These are phyloP conservation scores for Aspergillus floridensis DNA, from an alignment of 2,329 filamentous ascomycete genomes.

Conservation along the genomic window DNA sequence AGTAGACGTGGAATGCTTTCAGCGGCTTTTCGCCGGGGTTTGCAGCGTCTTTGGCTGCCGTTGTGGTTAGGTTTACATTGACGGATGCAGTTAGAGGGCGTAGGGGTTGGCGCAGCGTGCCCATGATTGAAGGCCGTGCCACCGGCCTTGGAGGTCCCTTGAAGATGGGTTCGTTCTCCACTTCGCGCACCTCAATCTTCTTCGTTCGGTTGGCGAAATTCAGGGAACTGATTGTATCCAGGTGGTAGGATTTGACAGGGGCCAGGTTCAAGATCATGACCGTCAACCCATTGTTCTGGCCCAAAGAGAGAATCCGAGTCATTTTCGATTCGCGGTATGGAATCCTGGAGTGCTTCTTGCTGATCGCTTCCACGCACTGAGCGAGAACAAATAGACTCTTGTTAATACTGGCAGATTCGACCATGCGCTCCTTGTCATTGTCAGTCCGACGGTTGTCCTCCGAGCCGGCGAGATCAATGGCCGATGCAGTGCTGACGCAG, in stretches of 20 bases:
- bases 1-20: constrained; percentile 85
- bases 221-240: constrained; percentile 88
- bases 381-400: constrained; percentile 93
- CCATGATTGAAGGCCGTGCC: constrained; percentile 39
- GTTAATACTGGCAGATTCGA: constrained; percentile 97
- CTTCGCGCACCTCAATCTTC: constrained; percentile 91
- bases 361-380: constrained; percentile 94
- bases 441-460: constrained; percentile 94
- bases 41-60: constrained; percentile 50
- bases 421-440: constrained; percentile 84
- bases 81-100: constrained; percentile 72
- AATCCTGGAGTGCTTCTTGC: constrained; percentile 69
- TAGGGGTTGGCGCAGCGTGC: constrained; percentile 68
- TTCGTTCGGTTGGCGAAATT: constrained; percentile 95
- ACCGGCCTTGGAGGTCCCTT: constrained; percentile 66
- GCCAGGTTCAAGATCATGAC: constrained; percentile 96
- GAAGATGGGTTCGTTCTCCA: constrained; percentile 92
- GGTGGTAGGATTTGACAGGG: constrained; percentile 85
- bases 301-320: constrained; percentile 87
- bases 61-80: constrained; percentile 63
- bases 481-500: constrained; percentile 79
- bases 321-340: constrained; percentile 96
- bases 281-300: constrained; percentile 92
- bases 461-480: constrained; percentile 91
- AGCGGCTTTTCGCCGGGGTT: constrained; percentile 64